Base-by-base conservation (phyloP, 2,329 filamentous ascomycete species). In the Fusarium burgessii region DNA sequence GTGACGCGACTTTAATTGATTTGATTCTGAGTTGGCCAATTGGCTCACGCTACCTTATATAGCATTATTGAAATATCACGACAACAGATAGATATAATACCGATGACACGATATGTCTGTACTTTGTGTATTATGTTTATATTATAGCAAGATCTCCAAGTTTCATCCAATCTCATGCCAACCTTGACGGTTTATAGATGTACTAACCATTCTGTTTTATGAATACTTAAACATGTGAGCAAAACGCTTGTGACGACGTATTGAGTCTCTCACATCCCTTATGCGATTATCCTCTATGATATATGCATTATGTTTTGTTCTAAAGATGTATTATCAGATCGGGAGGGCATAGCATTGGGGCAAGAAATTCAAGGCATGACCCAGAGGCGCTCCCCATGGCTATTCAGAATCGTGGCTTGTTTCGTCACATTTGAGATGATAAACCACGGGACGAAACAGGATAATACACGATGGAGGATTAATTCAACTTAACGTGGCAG, bases 1-100 rank as follows among this genome's bases (percentile, higher is more conserved):
- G 67, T 62, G 72, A 77, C 80, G 70, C 77, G 79, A 76, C 73
- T 80, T 82, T 79, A 80, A 82, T 81, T 82, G 80, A 80, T 74
- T 82, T 79, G 80, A 79, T 77, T 23, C 17, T 20, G 18, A 18
- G 50, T 32, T 23, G 41, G 27, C 56, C 20, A 51, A 59, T 47
- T 25, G n/a, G 32, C 41, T 49, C 25, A 17, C 32, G 15, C 23
- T 23, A 23, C 23, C 23, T n/a, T 47, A 23, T 29, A 2, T 20
- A 56, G 2, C 13, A 33, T 55, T 17, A 46, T 41, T 47, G 17
- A 35, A 27, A 7, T 55, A 55, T 46, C 17, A 25, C 17, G 38
- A 55, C 25, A 6, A 27, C 18, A 46, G 51, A 25, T n/a, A 46
- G n/a, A 18, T 32, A 33, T n/a, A 18, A 27, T 20, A 12, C 25